Evolutionary conservation across 2,329 filamentous ascomycete species (phyloP).

Genomic region (Zopfia rhizophila): DNA sequence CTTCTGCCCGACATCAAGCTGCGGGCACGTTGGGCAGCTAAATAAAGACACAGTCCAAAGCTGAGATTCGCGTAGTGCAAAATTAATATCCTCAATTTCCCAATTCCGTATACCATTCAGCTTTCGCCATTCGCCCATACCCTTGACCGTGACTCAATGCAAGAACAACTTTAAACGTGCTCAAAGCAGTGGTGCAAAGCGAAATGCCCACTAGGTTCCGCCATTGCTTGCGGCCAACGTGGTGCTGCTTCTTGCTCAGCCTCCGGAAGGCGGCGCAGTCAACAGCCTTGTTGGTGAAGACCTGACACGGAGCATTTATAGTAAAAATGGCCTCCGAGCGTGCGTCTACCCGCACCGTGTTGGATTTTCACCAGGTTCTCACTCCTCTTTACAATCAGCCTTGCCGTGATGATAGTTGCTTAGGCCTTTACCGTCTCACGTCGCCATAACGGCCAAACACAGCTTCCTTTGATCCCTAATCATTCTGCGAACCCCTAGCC

Average conservation of each 20-base stretch:
- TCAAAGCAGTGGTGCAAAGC: slow-evolving; percentile 31
- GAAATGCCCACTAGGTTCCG: too few species aligned
- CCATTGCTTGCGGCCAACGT: too few species aligned
- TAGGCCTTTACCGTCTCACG: too few species aligned
- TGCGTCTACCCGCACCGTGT: slow-evolving; percentile 24
- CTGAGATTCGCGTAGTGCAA: slow-evolving; percentile 20
- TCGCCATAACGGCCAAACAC: too few species aligned
- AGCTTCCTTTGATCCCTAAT: slow-evolving; percentile 22
- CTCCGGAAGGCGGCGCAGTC: slow-evolving; percentile 15
- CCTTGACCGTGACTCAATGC: slow-evolving; percentile 25
- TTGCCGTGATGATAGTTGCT: too few species aligned
- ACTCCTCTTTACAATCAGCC: slow-evolving; percentile 26
- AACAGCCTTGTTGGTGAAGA: slow-evolving; percentile 40
- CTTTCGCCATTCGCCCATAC: slow-evolving; percentile 13
- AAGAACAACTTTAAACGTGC: slow-evolving; percentile 22
- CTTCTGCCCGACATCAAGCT: too few species aligned
- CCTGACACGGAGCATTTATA: slow-evolving; percentile 37
- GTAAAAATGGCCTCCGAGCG: slow-evolving; percentile 24
- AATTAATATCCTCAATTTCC: slow-evolving; percentile 17
- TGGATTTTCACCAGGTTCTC: slow-evolving; percentile 16
- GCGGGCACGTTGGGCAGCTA: too few species aligned
- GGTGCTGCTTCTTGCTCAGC: not conserved
- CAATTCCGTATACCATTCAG: slow-evolving; percentile 27
- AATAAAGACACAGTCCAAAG: too few species aligned
- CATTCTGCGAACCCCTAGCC: slow-evolving; percentile 20